Base-by-base conservation (phyloP, 2,329 filamentous ascomycete species). In the Xylariales sp. region DNA sequence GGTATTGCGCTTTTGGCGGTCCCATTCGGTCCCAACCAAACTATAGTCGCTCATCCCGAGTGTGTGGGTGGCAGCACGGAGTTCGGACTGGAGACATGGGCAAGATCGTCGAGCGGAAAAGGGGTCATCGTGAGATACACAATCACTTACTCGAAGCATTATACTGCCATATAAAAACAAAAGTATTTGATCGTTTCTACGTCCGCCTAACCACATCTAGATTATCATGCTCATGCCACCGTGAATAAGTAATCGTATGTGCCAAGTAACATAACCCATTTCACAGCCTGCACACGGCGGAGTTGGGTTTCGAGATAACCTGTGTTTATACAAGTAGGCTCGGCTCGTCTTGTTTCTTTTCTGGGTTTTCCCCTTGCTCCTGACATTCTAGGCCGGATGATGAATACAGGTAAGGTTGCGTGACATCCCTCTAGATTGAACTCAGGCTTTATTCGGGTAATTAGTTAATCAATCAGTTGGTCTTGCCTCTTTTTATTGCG, bases 141-240 rank as follows among this genome's bases (percentile, higher is more conserved):
- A 71, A 62, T 73, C 69, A 73, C 61, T 75, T 70, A 68, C 73
- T 75, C 67, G 63, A 73, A 68, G 69, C 23, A 43, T 50, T 71
- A 71, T 73, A 70, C 64, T 67, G 71, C 71, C 72, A 76, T 75
- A 74, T 69, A 57, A 64, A 64, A 74, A 41, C 14, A 41, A 72
- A 76, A 75, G 72, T 70, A 71, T 68, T 75, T 75, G 71, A 70
- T 72, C 64, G 65, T 75, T 75, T 36, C 53, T 55, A 34, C 30
- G 43, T 57, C 34, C 55, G 14, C 16, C 28, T 28, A 12, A 14
- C 14, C 53, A 12, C 36, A 23, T 23, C 23, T 23, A 2, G 23
- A 23, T 9, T n/a, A 32, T 48, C 39, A 10, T 5, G 5, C 39
- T 30, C 5, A 23, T 30, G 4, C n/a, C 41, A 52, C 23, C 14